These are phyloP conservation scores for Aspergillus bertholletiae DNA, from an alignment of 495 filamentous ascomycete genomes.

Conservation along the genomic window DNA sequence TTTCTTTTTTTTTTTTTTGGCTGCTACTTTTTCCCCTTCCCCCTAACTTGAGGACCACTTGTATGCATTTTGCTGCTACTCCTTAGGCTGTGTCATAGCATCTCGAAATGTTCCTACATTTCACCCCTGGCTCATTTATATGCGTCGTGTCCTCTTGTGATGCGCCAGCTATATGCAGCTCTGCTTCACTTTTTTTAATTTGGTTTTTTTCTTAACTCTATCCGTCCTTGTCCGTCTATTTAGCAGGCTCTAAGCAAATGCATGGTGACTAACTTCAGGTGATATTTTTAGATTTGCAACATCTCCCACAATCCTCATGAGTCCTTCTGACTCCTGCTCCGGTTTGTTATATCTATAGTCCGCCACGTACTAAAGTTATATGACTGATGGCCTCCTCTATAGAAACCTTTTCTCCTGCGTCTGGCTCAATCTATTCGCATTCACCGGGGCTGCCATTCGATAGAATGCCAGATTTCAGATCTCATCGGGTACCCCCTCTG, in stretches of 20 bases:
- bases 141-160: conserved; percentile 14
- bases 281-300: conserved; percentile 34
- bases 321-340: conserved; percentile 44
- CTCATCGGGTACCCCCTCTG: conserved; percentile 40
- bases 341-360: conserved; percentile 27
- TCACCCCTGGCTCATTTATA: conserved; percentile 9
- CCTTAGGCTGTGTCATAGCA: conserved; percentile 5
- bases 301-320: conserved; percentile 42
- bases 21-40: conserved; percentile 2
- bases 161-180: conserved; percentile 12
- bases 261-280: conserved; percentile 22
- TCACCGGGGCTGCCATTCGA: conserved; percentile 34
- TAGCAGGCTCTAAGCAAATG: conserved; percentile 9
- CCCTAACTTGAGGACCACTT: conserved; percentile 7
- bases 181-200: conserved; percentile 23
- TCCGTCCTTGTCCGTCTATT: conserved; percentile 10
- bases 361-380: conserved; percentile 1
- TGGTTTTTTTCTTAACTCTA: conserved; percentile 24
- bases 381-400: conserved; percentile 18
- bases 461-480: conserved; percentile 39
- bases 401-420: conserved; percentile 41
- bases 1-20: conserved; percentile 13
- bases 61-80: conserved; percentile 14
- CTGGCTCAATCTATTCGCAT: conserved; percentile 39
- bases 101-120: conserved; percentile 9